Evolutionary conservation across 1,284 basidiomycete genomes (phyloP).

Genomic region (Rhodotorula mucilaginosa): DNA sequence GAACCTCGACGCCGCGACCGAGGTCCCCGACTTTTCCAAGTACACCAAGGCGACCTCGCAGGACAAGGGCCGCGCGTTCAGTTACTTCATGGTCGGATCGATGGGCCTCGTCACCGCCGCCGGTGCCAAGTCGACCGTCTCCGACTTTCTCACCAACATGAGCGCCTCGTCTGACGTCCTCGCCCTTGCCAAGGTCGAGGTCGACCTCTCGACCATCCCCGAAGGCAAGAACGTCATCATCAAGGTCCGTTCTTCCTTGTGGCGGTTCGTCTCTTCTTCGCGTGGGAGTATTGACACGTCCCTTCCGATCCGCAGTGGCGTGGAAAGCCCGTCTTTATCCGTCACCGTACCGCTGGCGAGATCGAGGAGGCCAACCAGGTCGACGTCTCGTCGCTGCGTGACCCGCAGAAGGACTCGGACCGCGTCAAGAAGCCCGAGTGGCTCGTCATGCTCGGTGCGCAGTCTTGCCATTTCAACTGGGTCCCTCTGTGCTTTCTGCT

Average conservation of each 20-base stretch:
- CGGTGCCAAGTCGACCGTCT: conserved; percentile 87
- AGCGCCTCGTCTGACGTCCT: conserved; percentile 96
- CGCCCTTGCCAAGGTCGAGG: conserved; percentile 96
- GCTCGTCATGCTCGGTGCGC: conserved; percentile 84
- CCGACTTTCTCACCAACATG: conserved; percentile 95
- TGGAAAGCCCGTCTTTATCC: conserved; percentile 99
- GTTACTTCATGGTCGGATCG: conserved; percentile 97
- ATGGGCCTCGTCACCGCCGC: conserved; percentile 92
- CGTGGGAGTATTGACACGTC: too few species aligned
- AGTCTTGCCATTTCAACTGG: too few species aligned
- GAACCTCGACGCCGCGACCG: conserved; percentile 51
- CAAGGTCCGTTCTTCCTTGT: conserved; percentile 54
- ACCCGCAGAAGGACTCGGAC: conserved; percentile 85
- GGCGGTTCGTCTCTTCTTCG: not conserved
- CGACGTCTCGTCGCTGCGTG: conserved; percentile 84
- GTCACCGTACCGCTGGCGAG: conserved; percentile 89
- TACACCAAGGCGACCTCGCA: conserved; percentile 71
- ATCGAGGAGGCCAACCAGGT: conserved; percentile 86
- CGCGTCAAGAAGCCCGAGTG: conserved; percentile 94
- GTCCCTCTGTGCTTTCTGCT: not conserved
- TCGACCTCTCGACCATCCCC: conserved; percentile 85
- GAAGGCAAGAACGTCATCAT: conserved; percentile 97
- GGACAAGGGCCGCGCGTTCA: conserved; percentile 74
- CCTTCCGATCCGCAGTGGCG: conserved; percentile 64
- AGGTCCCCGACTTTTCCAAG: conserved; percentile 76